Evolutionary conservation across 768 basidiomycete genomes (phyloP).

Genomic region (Xanthoconium stramineum): DNA sequence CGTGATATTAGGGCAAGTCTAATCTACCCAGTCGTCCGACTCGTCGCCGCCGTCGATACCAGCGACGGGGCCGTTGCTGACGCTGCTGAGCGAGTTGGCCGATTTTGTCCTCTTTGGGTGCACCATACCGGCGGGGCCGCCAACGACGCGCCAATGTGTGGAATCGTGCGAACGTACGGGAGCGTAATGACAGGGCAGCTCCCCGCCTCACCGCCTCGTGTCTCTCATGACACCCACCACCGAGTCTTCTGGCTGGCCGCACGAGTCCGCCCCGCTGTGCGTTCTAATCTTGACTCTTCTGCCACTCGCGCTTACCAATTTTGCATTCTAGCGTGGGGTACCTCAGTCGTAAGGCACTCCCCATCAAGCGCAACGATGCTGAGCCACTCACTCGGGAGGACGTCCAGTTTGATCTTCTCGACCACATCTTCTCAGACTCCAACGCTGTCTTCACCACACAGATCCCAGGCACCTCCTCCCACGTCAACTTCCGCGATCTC

Average conservation of each 20-base stretch:
- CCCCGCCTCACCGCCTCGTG: constrained; percentile 35
- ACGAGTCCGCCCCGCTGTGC: constrained; percentile 54
- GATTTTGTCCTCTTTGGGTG: not conserved
- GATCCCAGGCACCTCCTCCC: constrained; percentile 42
- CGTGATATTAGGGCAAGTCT: constrained; percentile 18
- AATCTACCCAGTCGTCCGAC: not conserved
- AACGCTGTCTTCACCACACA: constrained; percentile 71
- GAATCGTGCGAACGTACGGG: constrained; percentile 29
- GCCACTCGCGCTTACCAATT: constrained; percentile 5
- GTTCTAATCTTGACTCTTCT: constrained; percentile 23
- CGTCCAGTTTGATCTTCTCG: constrained; percentile 82
- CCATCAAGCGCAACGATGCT: constrained; percentile 80
- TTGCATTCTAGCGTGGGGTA: constrained; percentile 47
- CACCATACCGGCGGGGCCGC: constrained; percentile 1
- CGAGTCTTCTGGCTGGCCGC: constrained; percentile 40
- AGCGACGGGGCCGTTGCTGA: constrained; percentile 6
- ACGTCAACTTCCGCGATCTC: constrained; percentile 76
- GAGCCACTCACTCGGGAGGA: constrained; percentile 81
- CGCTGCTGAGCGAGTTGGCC: not conserved
- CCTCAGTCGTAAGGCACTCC: constrained; percentile 60
- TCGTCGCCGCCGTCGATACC: constrained; percentile 8
- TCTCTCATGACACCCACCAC: constrained; percentile 47
- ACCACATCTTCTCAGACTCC: constrained; percentile 72
- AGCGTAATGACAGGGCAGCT: constrained; percentile 20
- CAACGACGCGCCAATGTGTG: constrained; percentile 13